phyloP scores from a whole-genome alignment of 257 asterid species.

The Capsicum baccatum region DNA sequence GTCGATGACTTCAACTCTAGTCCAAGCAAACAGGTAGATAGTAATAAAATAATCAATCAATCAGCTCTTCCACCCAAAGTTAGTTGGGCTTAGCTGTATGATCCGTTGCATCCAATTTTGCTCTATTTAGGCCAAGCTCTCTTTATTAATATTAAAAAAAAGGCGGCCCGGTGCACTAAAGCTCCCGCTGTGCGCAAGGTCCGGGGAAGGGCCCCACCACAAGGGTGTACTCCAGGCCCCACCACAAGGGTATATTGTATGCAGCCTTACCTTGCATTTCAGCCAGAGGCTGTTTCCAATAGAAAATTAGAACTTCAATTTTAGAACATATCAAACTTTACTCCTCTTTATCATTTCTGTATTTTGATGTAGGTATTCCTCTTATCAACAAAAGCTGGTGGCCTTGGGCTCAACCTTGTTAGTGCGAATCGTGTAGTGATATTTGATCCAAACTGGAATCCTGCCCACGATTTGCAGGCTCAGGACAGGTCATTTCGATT shows the following conservation, averaged over 20 bases:
- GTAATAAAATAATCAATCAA: slow-evolving; percentile 27
- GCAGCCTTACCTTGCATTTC: too few species aligned
- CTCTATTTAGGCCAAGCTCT: neutral
- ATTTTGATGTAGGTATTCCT: slow-evolving; percentile 69
- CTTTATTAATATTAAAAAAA: neutral
- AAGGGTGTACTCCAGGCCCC: too few species aligned
- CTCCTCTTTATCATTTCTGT: neutral
- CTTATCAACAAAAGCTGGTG: slow-evolving; percentile 97
- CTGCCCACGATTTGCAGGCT: slow-evolving; percentile 97
- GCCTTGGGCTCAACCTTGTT: slow-evolving; percentile 93
- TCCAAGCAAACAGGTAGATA: slow-evolving; percentile 90
- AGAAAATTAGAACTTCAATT: slow-evolving; percentile 1
- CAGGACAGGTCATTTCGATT: slow-evolving; percentile 93
- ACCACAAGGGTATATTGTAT: too few species aligned
- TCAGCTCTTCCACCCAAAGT: neutral
- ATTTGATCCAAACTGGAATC: slow-evolving; percentile 98
- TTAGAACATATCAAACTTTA: neutral
- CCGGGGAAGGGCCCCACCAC: too few species aligned
- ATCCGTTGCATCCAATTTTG: neutral
- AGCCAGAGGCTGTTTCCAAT: neutral
- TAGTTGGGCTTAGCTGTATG: slow-evolving; percentile 8
- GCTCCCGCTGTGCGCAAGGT: too few species aligned
- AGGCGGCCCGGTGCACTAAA: too few species aligned
- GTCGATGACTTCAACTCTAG: slow-evolving; percentile 92
- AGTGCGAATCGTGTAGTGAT: slow-evolving; percentile 94